phyloP scores from a whole-genome alignment of 1,284 basidiomycete species.

The Xerocomus nothofagi region DNA sequence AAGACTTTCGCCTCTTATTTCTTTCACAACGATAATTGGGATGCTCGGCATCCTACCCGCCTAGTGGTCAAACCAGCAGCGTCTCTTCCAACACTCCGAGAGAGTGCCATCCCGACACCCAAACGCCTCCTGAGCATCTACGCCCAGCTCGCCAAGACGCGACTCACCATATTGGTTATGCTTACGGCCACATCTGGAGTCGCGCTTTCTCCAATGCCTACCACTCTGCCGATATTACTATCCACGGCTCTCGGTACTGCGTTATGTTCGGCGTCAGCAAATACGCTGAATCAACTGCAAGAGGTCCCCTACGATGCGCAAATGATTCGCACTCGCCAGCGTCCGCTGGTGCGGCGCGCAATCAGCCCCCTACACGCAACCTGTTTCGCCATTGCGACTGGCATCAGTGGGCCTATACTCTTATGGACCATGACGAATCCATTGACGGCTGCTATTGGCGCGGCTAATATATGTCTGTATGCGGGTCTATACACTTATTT shows the following conservation, averaged over 20 bases:
- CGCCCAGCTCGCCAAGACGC: conserved; percentile 83
- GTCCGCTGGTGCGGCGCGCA: conserved; percentile 86
- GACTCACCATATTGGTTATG: conserved; percentile 86
- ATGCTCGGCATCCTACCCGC: conserved; percentile 15
- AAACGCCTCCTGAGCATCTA: conserved; percentile 68
- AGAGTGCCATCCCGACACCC: conserved; percentile 47
- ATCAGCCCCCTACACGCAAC: conserved; percentile 86
- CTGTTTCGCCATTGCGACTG: conserved; percentile 75
- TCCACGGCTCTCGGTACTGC: conserved; percentile 89
- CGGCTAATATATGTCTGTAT: conserved; percentile 87
- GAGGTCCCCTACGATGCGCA: conserved; percentile 97
- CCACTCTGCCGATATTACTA: conserved; percentile 80
- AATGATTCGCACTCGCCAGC: conserved; percentile 87
- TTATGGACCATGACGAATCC: conserved; percentile 89
- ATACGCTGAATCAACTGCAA: conserved; percentile 92
- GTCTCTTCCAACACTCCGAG: conserved; percentile 22
- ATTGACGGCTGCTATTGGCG: conserved; percentile 81
- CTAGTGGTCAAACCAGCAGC: conserved; percentile 7
- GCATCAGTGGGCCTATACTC: conserved; percentile 74
- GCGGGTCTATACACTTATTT: conserved; percentile 91
- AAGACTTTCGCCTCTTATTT: conserved; percentile 56
- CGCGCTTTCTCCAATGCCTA: conserved; percentile 86
- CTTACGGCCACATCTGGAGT: conserved; percentile 93
- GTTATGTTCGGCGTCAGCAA: conserved; percentile 91
- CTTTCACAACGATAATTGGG: conserved; percentile 56